Percentiles rank a stretch among this genome's conserved stretches.
Conservation (phyloP, 192 early-diverging fungal genomes). For the Entomortierella chlamydospora region DNA sequence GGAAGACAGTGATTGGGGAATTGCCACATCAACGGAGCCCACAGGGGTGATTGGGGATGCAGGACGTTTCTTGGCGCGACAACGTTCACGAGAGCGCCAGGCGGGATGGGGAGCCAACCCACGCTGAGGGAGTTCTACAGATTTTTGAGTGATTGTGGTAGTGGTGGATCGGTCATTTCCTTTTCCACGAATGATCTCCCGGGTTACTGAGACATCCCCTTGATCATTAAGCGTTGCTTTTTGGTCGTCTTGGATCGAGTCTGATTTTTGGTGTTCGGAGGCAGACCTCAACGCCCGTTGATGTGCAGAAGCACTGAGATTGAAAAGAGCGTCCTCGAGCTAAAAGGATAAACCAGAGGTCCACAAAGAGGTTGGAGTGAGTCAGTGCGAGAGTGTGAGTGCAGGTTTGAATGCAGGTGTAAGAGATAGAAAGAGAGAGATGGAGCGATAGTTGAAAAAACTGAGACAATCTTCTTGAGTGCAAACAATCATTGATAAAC, state of each 20-base stretch:
- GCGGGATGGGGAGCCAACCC: slow-evolving; percentile 2
- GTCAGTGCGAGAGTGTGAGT: not conserved
- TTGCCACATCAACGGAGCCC: slow-evolving; percentile 40
- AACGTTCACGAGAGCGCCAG: slow-evolving; percentile 36
- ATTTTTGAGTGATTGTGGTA: slow-evolving; percentile 32
- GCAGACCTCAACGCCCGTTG: slow-evolving; percentile 33
- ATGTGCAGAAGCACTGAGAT: slow-evolving; percentile 57
- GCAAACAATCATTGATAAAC: too few relatives aligned
- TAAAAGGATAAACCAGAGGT: not conserved
- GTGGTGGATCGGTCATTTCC: slow-evolving; percentile 25
- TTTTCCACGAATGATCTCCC: slow-evolving; percentile 23
- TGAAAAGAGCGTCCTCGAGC: slow-evolving; percentile 59
- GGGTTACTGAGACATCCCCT: slow-evolving; percentile 15
- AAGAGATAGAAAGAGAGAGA: too few relatives aligned
- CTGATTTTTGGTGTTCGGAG: slow-evolving; percentile 24
- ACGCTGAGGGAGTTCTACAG: slow-evolving; percentile 26
- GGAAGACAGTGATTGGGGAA: slow-evolving; percentile 17
- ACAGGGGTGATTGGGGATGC: slow-evolving; percentile 53
- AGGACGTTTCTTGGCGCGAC: slow-evolving; percentile 52
- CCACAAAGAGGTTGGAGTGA: not conserved
- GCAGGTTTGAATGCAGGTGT: too few relatives aligned
- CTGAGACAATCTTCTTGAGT: too few relatives aligned
- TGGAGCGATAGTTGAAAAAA: not conserved
- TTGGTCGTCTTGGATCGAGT: slow-evolving; percentile 8
- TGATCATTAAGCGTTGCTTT: slow-evolving; percentile 14